Evolutionary conservation across 2,329 filamentous ascomycete species (phyloP).

Genomic region (Colletotrichum sp.): DNA sequence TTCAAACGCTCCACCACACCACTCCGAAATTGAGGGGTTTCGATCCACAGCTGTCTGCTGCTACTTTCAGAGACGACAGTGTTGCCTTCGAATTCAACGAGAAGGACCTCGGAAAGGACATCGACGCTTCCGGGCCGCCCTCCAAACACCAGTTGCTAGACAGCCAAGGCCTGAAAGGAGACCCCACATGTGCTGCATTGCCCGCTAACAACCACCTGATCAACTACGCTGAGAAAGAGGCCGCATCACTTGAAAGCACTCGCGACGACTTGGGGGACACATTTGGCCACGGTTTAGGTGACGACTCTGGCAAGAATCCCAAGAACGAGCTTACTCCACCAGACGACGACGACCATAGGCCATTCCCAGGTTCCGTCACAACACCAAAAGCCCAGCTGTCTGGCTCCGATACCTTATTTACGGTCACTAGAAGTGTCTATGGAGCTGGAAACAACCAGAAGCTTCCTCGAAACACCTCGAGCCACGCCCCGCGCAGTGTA

Average conservation of each 20-base stretch:
- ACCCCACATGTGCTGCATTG: neutral
- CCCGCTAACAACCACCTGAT: neutral
- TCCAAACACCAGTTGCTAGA: neutral
- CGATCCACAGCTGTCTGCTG: neutral
- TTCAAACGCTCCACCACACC: neutral
- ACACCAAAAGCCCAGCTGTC: neutral
- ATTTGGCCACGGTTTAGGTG: neutral
- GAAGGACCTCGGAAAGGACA: neutral
- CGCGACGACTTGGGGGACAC: neutral
- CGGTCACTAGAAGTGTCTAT: neutral
- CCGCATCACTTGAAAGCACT: neutral
- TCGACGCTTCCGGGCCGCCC: neutral
- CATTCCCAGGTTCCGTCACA: neutral
- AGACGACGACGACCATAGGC: neutral
- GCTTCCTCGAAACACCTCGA: neutral
- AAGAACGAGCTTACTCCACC: neutral
- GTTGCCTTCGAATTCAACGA: neutral
- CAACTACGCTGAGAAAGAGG: neutral
- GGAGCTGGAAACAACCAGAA: neutral
- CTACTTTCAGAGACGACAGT: neutral
- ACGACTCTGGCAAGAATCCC: neutral
- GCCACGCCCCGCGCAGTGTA: neutral
- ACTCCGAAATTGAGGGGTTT: neutral
- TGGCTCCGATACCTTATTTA: neutral
- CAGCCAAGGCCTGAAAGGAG: neutral